Conservation (phyloP, 2,329 filamentous ascomycete species). For the Falciphora oryzae region DNA sequence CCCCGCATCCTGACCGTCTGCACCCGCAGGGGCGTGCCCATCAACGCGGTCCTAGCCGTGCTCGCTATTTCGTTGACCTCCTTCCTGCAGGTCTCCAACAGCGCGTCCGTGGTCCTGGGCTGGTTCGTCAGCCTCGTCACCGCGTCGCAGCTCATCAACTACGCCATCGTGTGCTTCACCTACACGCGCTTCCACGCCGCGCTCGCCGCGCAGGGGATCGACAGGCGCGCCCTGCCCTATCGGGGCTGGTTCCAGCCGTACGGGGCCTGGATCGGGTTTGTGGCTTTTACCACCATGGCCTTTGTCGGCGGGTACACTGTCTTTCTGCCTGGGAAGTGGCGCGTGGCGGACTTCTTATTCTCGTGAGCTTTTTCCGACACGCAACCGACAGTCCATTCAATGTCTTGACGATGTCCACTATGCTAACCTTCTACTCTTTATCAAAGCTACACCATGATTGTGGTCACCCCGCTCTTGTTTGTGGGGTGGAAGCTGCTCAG, state of each 20-base stretch:
- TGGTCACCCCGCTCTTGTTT: slow-evolving; percentile 41
- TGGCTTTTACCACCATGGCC: slow-evolving; percentile 41
- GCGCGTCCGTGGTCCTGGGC: slow-evolving; percentile 30
- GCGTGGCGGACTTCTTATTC: slow-evolving; percentile 26
- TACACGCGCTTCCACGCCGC: slow-evolving; percentile 46
- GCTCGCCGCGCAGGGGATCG: slow-evolving; percentile 41
- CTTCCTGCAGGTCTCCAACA: slow-evolving; percentile 32
- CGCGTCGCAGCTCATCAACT: slow-evolving; percentile 34
- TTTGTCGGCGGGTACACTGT: slow-evolving; percentile 54
- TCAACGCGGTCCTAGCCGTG: slow-evolving; percentile 27
- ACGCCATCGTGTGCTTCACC: slow-evolving; percentile 37
- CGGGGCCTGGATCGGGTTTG: slow-evolving; percentile 41
- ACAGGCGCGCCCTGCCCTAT: slow-evolving; percentile 41
- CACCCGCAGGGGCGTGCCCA: slow-evolving; percentile 39
- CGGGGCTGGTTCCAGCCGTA: slow-evolving; percentile 45
- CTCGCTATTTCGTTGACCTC: slow-evolving; percentile 29
- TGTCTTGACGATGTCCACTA: not conserved
- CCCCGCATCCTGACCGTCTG: slow-evolving; percentile 34
- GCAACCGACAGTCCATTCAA: not conserved
- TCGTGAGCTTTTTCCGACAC: slow-evolving; percentile 20
- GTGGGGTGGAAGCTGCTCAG: slow-evolving; percentile 61
- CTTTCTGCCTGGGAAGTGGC: slow-evolving; percentile 25
- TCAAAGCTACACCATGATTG: slow-evolving; percentile 26
- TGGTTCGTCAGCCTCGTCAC: slow-evolving; percentile 34
- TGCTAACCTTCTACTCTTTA: not conserved